Evolutionary conservation across 345 rosid species (phyloP).

Genomic region (Salix koriyanagi): DNA sequence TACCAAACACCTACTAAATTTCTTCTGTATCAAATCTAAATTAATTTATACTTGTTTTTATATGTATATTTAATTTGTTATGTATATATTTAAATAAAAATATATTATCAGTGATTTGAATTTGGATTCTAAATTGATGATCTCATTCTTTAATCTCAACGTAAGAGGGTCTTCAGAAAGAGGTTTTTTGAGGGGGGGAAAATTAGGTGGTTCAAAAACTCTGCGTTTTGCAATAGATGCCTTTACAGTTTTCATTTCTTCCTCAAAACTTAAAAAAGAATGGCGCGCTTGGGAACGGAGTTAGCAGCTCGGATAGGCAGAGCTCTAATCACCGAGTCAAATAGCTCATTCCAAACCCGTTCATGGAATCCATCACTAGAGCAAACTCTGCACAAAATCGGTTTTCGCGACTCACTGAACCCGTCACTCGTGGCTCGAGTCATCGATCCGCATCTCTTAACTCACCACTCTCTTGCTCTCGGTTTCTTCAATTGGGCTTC

Average conservation of each 20-base stretch:
- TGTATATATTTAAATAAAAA: too few species aligned
- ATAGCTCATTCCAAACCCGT: slow-evolving; percentile 33
- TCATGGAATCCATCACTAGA: slow-evolving; percentile 66
- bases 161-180: too few species aligned
- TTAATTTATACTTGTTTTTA: too few species aligned
- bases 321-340: slow-evolving; percentile 52
- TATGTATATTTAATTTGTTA: too few species aligned
- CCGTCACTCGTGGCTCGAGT: slow-evolving; percentile 69
- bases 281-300: slow-evolving; percentile 40
- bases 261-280: not conserved
- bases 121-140: too few species aligned
- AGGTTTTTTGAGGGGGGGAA: too few species aligned
- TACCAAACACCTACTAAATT: too few species aligned
- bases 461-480: slow-evolving; percentile 70
- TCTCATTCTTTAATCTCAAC: too few species aligned
- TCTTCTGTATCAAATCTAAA: too few species aligned
- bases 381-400: slow-evolving; percentile 54
- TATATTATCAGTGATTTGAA: too few species aligned
- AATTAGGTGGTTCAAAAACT: too few species aligned
- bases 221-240: not conserved
- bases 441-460: slow-evolving; percentile 66
- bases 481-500: slow-evolving; percentile 95
- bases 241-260: not conserved
- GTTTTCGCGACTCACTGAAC: slow-evolving; percentile 42
- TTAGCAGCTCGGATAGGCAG: slow-evolving; percentile 60